phyloP scores from a whole-genome alignment of 495 filamentous ascomycete species.

The Daldinia grandis region DNA sequence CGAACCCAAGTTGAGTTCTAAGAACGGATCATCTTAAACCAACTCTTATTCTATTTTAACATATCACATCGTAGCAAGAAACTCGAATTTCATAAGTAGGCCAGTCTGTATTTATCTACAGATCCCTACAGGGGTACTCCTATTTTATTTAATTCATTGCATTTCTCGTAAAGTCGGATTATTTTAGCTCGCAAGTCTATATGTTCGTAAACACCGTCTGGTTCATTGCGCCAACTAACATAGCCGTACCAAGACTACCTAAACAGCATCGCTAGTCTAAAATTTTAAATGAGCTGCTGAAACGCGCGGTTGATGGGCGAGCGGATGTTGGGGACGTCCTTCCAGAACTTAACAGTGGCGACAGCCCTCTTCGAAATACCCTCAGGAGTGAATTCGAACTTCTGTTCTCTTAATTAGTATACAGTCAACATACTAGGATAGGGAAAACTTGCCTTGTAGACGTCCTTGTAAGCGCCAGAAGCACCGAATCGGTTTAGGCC shows the following conservation, averaged over 20 bases:
- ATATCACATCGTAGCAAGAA: neutral
- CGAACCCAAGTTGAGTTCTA: neutral
- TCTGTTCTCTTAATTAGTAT: constrained; percentile 64
- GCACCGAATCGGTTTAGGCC: constrained; percentile 98
- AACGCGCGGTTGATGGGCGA: constrained; percentile 96
- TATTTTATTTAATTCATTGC: constrained; percentile 15
- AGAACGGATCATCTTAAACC: neutral
- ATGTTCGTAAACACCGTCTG: constrained; percentile 28
- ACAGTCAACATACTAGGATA: neutral
- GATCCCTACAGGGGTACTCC: neutral
- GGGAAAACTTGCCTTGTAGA: constrained; percentile 79
- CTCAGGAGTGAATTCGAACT: constrained; percentile 98
- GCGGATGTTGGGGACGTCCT: constrained; percentile 84
- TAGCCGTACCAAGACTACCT: constrained; percentile 30
- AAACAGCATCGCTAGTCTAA: constrained; percentile 26
- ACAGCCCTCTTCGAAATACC: constrained; percentile 94
- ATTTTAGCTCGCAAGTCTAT: constrained; percentile 42
- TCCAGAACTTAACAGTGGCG: constrained; percentile 95
- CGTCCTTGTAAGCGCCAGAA: constrained; percentile 94
- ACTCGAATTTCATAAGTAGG: neutral
- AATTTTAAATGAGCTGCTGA: constrained; percentile 77
- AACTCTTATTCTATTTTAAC: neutral
- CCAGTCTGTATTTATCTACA: neutral
- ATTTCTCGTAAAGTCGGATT: constrained; percentile 27
- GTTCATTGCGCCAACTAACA: constrained; percentile 34